Percentiles rank a stretch among this genome's conserved stretches.
Evolutionary conservation across 257 asterid genomes (phyloP).

Genomic region (Verbena officinalis): DNA sequence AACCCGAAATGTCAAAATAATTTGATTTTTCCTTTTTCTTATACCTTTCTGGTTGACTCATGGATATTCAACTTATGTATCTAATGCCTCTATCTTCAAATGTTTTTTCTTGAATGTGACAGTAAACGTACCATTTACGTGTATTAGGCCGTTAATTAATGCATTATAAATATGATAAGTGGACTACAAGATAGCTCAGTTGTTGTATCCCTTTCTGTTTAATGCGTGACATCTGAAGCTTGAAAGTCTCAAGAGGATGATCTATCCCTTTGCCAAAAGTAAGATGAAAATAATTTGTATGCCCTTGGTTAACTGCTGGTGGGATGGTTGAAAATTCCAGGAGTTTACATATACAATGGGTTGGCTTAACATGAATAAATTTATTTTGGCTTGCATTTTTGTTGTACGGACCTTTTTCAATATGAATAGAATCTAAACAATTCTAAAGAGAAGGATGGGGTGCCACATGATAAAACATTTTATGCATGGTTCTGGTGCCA

Average conservation of each 20-base stretch:
- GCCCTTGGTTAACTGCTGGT: no score
- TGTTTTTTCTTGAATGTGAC: constrained; percentile 5
- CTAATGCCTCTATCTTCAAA: background rate
- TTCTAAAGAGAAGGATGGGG: constrained; percentile 16
- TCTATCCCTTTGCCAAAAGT: constrained; percentile 12
- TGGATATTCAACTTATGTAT: background rate
- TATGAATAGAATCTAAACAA: background rate
- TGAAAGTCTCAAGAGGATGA: background rate
- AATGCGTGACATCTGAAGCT: constrained; percentile 14
- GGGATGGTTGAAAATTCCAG: no score
- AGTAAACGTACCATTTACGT: background rate
- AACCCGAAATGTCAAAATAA: constrained; percentile 5
- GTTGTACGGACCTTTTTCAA: constrained; percentile 10
- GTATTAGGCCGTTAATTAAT: background rate
- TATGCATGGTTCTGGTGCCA: constrained; percentile 14
- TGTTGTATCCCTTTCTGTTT: constrained; percentile 9
- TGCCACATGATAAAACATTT: background rate
- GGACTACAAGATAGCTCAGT: constrained; percentile 6
- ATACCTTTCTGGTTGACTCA: constrained; percentile 9
- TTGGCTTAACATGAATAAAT: background rate
- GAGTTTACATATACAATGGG: constrained; percentile 10
- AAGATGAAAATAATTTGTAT: no score
- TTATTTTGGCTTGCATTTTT: background rate
- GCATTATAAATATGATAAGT: constrained; percentile 12
- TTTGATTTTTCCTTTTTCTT: constrained; percentile 4